Base-by-base conservation (phyloP, 2,329 filamentous ascomycete genomes). In the Aspergillus brunneoviolaceus region DNA sequence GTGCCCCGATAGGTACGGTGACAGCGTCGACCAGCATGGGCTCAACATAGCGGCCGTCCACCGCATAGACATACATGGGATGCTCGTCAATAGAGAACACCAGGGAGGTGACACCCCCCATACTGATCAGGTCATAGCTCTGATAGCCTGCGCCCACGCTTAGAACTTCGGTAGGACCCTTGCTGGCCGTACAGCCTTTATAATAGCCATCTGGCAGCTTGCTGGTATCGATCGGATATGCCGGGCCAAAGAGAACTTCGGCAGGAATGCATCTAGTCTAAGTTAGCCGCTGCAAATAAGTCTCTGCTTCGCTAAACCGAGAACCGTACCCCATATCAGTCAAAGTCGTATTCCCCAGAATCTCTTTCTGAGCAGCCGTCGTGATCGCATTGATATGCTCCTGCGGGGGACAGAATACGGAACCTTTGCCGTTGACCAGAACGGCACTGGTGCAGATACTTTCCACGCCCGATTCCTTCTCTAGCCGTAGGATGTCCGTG, bases 391-490 rank as follows among this genome's bases (percentile, higher is more conserved):
- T 71, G 35, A 72, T 65, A 23, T 64, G 57, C 5, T 62, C 63
- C 14, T 61, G 65, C 4, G 67, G 53, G 1, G 70, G 60, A 33
- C 71, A 72, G 14, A 63, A 64, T 9, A 70, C 59, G 3, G 72
- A 72, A 1, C 73, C 73, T 54, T 86, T 84, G 25, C 87, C 87
- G 60, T 89, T 88, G 54, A 89, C 77, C 11, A 89, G 72, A 14
- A 89, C 75, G 0, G 85, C 81, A 66, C 88, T 86, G 62, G 84
- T 84, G 74, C 87, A 89, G 0, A 79, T 76, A 23, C 82, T 76
- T 4, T 81, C 74, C 25, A 75, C 60, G 0, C 72, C 73, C 12
- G 71, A 67, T 5, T 67, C 65, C 31, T 72, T 62, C 54, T 72
- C 63, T 7, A 70, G 70, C 19, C 61, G 63, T 62, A 71, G 73